Conservation (phyloP, 768 basidiomycete species). For the Rhizopogon vinicolor region DNA sequence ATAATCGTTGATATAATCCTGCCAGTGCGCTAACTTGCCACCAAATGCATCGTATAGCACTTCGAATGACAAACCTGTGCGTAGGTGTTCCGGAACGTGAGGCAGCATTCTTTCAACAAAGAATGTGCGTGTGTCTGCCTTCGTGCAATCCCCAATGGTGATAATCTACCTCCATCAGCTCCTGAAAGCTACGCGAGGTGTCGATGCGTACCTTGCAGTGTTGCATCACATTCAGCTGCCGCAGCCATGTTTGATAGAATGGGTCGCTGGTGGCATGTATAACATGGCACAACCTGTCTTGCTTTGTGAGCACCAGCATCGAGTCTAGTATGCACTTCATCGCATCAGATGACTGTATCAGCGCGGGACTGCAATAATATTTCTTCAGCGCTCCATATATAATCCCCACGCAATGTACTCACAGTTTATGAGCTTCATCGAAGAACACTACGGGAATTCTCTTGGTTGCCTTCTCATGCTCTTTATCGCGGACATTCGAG, state of each 20-base stretch:
- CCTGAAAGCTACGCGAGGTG: background rate
- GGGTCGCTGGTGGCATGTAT: constrained; percentile 82
- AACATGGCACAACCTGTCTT: constrained; percentile 80
- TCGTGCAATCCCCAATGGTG: constrained; percentile 76
- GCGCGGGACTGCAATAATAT: constrained; percentile 46
- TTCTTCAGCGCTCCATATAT: background rate
- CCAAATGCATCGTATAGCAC: constrained; percentile 75
- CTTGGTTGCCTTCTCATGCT: constrained; percentile 42
- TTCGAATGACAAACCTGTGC: constrained; percentile 59
- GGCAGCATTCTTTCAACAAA: constrained; percentile 62
- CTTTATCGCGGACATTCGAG: constrained; percentile 15
- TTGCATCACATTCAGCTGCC: constrained; percentile 76
- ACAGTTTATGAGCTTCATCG: constrained; percentile 86
- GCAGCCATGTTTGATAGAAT: constrained; percentile 80
- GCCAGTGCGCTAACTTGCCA: constrained; percentile 80
- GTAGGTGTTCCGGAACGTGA: constrained; percentile 63
- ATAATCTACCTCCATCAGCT: constrained; percentile 44
- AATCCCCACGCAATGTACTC: constrained; percentile 15
- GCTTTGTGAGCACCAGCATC: constrained; percentile 84
- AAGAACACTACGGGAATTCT: constrained; percentile 79
- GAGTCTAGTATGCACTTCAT: constrained; percentile 86
- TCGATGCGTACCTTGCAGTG: constrained; percentile 61
- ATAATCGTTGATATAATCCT: constrained; percentile 75
- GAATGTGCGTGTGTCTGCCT: constrained; percentile 62
- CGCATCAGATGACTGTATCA: constrained; percentile 72